Base-by-base conservation (phyloP, 1,139 yeast genomes). In the Saccharomycopsis hybrid region DNA sequence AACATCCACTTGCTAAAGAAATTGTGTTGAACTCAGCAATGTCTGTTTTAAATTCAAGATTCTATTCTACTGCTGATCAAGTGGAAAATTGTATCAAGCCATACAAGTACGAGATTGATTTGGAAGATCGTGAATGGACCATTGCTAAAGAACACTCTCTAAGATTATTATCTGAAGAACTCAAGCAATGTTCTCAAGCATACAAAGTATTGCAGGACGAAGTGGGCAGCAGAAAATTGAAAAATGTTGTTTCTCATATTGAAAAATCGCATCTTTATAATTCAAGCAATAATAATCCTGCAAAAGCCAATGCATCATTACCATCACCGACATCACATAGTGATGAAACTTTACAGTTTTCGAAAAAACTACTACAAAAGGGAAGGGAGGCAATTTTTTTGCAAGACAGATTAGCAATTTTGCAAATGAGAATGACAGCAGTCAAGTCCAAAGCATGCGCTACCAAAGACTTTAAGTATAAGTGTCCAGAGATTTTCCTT, bases 51-150 rank as follows among this genome's bases (percentile, higher is more conserved):
- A 80, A 82, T 55, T 71, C 85, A 38, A 80, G 92, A 56, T 92
- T 78, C 63, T 88, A 84, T 58, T 84, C 96, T 1, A 92, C 98
- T 0, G 95, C 98, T 0, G 98, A 94, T 64, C 98, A 94, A 64
- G 98, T 94, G 13, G 99, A 94, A 62, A 94, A 92, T 65, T 90
- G 97, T 69, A 90, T 94, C 61, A 94, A 94, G 65, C 98, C 98
- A 1, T 92, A 84, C 69, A 94, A 94, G 67, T 92, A 92, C 65
- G 98, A 94, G 63, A 90, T 94, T 55, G 98, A 94, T 63, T 78
- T 92, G 44, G 98, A 92, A 62, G 96, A 89, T 61, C 75, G 96
- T 43, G 98, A 94, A 64, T 94, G 99, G 99, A 69, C 73, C 39
- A 64, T 77, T 11, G 83, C 96, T 40, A 79, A 87, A 56, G 95